These are phyloP conservation scores for Penicillium coprophilum DNA, from an alignment of 495 filamentous ascomycete species.

Conservation along the genomic window DNA sequence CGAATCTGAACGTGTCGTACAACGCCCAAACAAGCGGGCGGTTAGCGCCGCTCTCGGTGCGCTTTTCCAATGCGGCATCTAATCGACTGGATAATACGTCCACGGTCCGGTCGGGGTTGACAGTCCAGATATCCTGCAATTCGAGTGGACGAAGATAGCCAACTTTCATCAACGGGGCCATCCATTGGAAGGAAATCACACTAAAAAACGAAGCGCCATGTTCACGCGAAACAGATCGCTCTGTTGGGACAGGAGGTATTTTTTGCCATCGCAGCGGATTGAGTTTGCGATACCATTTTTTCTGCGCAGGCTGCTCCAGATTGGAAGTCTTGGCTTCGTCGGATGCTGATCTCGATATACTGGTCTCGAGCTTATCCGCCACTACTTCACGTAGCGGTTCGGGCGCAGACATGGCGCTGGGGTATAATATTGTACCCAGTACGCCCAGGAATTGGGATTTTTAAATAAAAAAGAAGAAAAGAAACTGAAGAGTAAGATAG, in stretches of 20 bases:
- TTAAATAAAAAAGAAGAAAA: neutral
- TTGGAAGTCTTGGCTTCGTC: slow-evolving; percentile 25
- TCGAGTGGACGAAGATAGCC: slow-evolving; percentile 86
- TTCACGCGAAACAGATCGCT: slow-evolving; percentile 51
- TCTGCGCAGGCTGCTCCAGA: slow-evolving; percentile 19
- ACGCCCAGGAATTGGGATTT: neutral
- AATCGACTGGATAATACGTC: slow-evolving; percentile 64
- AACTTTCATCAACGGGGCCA: slow-evolving; percentile 56
- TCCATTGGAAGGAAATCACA: slow-evolving; percentile 60
- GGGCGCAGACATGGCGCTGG: slow-evolving; percentile 17
- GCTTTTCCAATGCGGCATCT: slow-evolving; percentile 62
- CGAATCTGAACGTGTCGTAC: slow-evolving; percentile 81
- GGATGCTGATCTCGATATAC: slow-evolving; percentile 19
- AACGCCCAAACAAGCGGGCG: slow-evolving; percentile 76
- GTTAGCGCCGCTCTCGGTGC: slow-evolving; percentile 65
- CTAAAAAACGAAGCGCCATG: slow-evolving; percentile 55
- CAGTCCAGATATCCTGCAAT: slow-evolving; percentile 78
- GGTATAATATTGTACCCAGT: neutral
- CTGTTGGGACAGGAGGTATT: slow-evolving; percentile 53
- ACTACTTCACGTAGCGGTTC: slow-evolving; percentile 22
- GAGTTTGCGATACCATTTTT: slow-evolving; percentile 52
- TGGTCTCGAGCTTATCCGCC: slow-evolving; percentile 18
- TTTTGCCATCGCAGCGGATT: slow-evolving; percentile 56
- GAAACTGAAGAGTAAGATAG: neutral
- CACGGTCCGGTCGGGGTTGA: slow-evolving; percentile 77